Evolutionary conservation across 164 flowering plant species (phyloP).

Genomic region (Aristolochia fimbriata): DNA sequence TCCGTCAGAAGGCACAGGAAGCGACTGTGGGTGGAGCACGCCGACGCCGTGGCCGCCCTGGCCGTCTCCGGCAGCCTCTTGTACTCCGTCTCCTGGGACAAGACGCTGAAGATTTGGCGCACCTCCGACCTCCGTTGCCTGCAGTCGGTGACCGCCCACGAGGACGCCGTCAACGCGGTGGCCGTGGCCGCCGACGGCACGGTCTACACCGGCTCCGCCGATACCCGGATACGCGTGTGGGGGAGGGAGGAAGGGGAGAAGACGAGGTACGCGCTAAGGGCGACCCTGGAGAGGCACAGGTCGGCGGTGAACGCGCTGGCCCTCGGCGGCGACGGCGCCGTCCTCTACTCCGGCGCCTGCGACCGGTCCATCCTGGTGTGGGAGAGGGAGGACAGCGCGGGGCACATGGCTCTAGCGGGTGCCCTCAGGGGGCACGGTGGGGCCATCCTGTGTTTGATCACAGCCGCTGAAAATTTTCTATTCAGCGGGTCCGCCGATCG

Average conservation of each 20-base stretch:
- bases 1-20: constrained; percentile 59
- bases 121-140: constrained; percentile 39
- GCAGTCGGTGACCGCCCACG: constrained; percentile 63
- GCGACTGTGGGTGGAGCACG: constrained; percentile 71
- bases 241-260: constrained; percentile 23
- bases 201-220: constrained; percentile 76
- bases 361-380: constrained; percentile 88
- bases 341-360: constrained; percentile 74
- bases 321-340: constrained; percentile 39
- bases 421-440: constrained; percentile 65
- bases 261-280: constrained; percentile 28
- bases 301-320: constrained; percentile 84
- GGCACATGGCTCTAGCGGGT: constrained; percentile 58
- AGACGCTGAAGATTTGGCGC: constrained; percentile 58
- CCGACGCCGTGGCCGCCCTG: constrained; percentile 71
- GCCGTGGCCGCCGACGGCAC: constrained; percentile 49
- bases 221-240: constrained; percentile 58
- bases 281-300: constrained; percentile 72
- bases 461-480: constrained; percentile 32
- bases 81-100: constrained; percentile 84
- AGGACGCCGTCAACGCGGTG: constrained; percentile 79
- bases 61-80: constrained; percentile 28
- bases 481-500: constrained; percentile 87
- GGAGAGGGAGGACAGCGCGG: constrained; percentile 78
- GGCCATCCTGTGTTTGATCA: constrained; percentile 56